phyloP scores from a whole-genome alignment of 1,284 basidiomycete genomes.

The Naganishia liquefaciens region DNA sequence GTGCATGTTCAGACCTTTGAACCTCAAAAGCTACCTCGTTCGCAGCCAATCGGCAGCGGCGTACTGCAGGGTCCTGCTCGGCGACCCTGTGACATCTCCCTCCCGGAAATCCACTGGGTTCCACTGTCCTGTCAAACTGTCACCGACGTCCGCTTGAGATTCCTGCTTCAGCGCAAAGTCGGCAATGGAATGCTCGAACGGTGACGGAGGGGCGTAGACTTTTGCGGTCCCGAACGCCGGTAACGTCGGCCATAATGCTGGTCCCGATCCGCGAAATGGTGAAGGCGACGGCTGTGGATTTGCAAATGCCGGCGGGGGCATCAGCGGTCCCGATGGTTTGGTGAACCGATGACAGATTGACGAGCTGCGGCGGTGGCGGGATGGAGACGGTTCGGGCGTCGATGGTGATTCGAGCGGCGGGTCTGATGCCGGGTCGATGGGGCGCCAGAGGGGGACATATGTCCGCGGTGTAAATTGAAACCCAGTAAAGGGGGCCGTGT shows the following conservation, averaged over 20 bases:
- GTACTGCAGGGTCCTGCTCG: constrained; percentile 21
- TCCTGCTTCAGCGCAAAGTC: constrained; percentile 1
- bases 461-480: constrained; percentile 18
- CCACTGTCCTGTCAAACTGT: background rate
- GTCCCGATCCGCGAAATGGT: background rate
- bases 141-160: constrained; percentile 1
- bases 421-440: background rate
- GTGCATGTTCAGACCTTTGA: background rate
- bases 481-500: background rate
- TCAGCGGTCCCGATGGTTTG: background rate
- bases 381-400: constrained; percentile 4
- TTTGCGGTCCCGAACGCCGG: constrained; percentile 18
- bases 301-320: constrained; percentile 9
- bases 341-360: constrained; percentile 11
- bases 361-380: constrained; percentile 8
- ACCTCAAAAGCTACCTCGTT: background rate
- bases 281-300: constrained; percentile 8
- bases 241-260: constrained; percentile 3
- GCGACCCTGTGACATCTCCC: background rate
- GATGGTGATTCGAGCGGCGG: background rate
- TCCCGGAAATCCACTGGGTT: constrained; percentile 10
- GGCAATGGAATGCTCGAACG: constrained; percentile 4
- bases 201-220: constrained; percentile 19
- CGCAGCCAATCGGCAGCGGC: constrained; percentile 24
- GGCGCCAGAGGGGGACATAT: constrained; percentile 16